Base-by-base conservation (phyloP, 164 flowering plant species). In the Dillenia suffruticosa region DNA sequence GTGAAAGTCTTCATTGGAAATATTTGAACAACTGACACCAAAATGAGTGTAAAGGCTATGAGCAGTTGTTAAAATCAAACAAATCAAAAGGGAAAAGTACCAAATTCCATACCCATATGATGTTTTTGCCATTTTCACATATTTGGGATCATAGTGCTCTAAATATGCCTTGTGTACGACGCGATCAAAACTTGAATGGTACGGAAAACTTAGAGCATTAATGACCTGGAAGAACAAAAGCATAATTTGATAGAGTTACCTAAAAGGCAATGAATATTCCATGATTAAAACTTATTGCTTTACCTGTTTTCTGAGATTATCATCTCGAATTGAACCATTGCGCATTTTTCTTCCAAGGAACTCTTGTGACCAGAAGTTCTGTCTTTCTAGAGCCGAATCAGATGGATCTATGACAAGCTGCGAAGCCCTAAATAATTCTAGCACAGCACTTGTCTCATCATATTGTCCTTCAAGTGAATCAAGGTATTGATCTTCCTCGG, bases 181-280 rank as follows among this genome's bases (percentile, higher is more conserved):
- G 52, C 79, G 76, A 44, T 72, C 74, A 51, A 73, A 44, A 61
- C 50, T 70, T 52, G 72, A 57, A 54, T 70, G 45, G 58, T 32
- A 62, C 43, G 79, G 70, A 61, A 66, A 61, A 9, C 58, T 67
- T 10, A 76, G 65, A 24, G 72, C 63, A 65, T 51, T 8, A 14
- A 14, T 19, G 16, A 51, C 54, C 54, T 51, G 17, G 15, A 51
- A 5, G 7, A 32, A 32, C 4, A 4, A 32, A 32, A 5, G 7
- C 0, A 4, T 0, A 32, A 19, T 19, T 32, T 32, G 40, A 7
- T 32, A 5, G 40, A 32, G 40, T 6, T 32, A 6, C 5, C 7
- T 4, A 32, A 32, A 32, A 5, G 40, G 40, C 40, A 32, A 32
- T 6, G 7, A 32, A 32, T 7, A 0, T 32, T 6, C 0, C 40